Evolutionary conservation across 73 alveolate genomes (phyloP).

Genomic region (Durusdinium trenchii): DNA sequence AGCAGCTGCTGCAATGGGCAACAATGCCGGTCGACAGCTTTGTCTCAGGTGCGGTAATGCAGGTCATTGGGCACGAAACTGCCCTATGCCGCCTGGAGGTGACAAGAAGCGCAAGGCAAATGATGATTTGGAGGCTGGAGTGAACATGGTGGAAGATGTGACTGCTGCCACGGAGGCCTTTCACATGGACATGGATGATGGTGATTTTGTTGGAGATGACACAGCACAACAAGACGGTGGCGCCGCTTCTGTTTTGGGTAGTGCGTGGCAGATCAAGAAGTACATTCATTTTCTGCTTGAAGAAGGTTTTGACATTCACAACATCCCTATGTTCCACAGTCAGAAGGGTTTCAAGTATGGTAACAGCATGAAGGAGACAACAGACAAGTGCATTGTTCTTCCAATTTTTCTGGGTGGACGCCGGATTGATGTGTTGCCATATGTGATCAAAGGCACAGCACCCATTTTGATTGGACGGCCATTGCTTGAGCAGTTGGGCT

Average conservation of each 20-base stretch:
- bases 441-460: not conserved
- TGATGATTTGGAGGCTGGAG: not conserved
- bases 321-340: not conserved
- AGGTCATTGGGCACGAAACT: not conserved
- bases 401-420: not conserved
- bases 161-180: too few relatives aligned
- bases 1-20: not conserved
- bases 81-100: not conserved
- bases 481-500: not conserved
- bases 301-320: not conserved
- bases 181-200: not conserved
- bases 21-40: not conserved
- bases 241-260: not conserved
- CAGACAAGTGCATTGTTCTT: not conserved
- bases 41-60: not conserved
- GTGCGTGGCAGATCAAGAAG: not conserved
- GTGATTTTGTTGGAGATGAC: not conserved
- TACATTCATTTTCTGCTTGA: not conserved
- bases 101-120: not conserved
- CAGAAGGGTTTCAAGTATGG: not conserved
- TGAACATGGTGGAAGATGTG: too few relatives aligned
- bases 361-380: not conserved
- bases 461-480: not conserved
- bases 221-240: not conserved
- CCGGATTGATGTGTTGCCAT: not conserved